Base-by-base conservation (phyloP, 2,329 filamentous ascomycete genomes). In the Fusarium mangiferae region DNA sequence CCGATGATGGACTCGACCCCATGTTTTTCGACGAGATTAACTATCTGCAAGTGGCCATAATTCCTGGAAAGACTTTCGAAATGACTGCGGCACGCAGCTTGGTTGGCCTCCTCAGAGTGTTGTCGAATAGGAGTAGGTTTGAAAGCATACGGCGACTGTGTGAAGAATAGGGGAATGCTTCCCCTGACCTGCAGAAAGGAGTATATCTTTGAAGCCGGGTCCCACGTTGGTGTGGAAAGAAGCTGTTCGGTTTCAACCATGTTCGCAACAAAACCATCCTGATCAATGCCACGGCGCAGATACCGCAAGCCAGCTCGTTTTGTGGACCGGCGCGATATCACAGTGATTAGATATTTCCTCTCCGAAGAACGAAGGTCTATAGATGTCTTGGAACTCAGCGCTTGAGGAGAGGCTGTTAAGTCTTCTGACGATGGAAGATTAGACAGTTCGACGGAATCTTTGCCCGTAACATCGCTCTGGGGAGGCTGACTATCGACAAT, bases 221-320 rank as follows among this genome's bases (percentile, higher is more conserved):
- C 87, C 90, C 93, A 95, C 2, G 87, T 86, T 5, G 90, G 85
- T 1, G 89, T 88, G 0, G 94, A 96, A 6, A 99, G 86, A 15
- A 99, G 92, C 82, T 99, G 96, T 80, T 99, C 96, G 0, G 96
- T 98, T 84, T 99, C 96, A 26, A 98, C 96, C 35, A 88, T 91
- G 79, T 99, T 99, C 24, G 96, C 96, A 9, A 93, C 91, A 77
- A 93, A 91, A 0, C 96, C 96, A 66, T 95, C 90, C 66, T 98
- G 95, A 76, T 99, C 95, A 28, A 98, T 90, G 12, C 96, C 96
- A 33, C 96, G 91, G 15, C 96, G 92, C 7, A 98, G 87, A 82
- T 99, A 99, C 61, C 96, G 90, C 35, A 98, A 84, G 5, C 96
- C 96, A 26, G 96, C 95, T 46, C 96, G 90, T 77, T 96, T 93